Percentiles rank a stretch among this genome's conserved stretches.
phyloP scores from a whole-genome alignment of 2,329 filamentous ascomycete species.

The Neonectria faginata region DNA sequence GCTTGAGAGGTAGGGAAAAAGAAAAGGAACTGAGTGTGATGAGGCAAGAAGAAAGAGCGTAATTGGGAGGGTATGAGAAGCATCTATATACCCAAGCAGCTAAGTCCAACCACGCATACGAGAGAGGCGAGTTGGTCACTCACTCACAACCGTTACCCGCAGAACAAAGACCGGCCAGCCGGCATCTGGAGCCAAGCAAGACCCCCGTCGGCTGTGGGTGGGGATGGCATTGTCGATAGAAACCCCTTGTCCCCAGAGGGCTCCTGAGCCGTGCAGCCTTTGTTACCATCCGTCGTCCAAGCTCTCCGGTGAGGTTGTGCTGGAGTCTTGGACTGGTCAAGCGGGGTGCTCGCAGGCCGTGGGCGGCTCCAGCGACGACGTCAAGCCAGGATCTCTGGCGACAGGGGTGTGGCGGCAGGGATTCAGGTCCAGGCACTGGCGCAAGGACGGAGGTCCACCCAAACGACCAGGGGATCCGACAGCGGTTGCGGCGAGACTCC shows the following conservation, averaged over 20 bases:
- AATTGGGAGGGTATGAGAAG: conserved; percentile 39
- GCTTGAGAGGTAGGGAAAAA: conserved; percentile 39
- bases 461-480: conserved; percentile 32
- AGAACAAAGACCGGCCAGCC: conserved; percentile 36
- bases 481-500: conserved; percentile 33
- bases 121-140: conserved; percentile 16
- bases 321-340: conserved; percentile 13
- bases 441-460: conserved; percentile 13
- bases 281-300: conserved; percentile 34
- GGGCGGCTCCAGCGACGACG: conserved; percentile 40
- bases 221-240: conserved; percentile 35
- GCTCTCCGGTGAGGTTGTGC: conserved; percentile 44
- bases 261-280: conserved; percentile 37
- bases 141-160: conserved; percentile 1
- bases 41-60: conserved; percentile 33
- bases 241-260: conserved; percentile 25
- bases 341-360: conserved; percentile 34
- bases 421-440: conserved; percentile 22
- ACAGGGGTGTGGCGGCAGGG: conserved; percentile 10
- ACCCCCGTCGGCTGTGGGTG: conserved; percentile 37
- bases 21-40: conserved; percentile 45
- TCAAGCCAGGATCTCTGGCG: conserved; percentile 21
- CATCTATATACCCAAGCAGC: conserved; percentile 46
- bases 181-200: conserved; percentile 40
- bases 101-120: conserved; percentile 24